Evolutionary conservation across 164 flowering plant species (phyloP).

Genomic region (Cinnamomum chago): DNA sequence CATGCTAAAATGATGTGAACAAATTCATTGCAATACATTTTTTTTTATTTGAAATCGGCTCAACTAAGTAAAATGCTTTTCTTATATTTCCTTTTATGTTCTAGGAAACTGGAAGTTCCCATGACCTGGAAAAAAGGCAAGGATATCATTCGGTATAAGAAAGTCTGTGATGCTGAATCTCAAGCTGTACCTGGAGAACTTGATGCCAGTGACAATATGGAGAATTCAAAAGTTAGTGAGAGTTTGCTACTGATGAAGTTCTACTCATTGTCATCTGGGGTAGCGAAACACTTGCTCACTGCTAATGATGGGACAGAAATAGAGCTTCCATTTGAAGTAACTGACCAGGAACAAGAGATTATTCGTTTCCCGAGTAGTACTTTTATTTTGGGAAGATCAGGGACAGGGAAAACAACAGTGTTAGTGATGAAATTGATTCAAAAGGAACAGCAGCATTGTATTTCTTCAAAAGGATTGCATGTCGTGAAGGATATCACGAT

Average conservation of each 20-base stretch:
- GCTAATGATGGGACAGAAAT: constrained; percentile 50
- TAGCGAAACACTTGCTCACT: constrained; percentile 56
- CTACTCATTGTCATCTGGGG: constrained; percentile 56
- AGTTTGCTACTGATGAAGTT: constrained; percentile 81
- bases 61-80: no score
- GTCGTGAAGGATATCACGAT: neutral
- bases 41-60: no score
- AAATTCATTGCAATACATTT: neutral
- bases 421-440: constrained; percentile 62
- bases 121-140: constrained; percentile 36
- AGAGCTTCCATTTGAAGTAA: constrained; percentile 84
- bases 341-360: constrained; percentile 56
- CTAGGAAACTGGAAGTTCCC: constrained; percentile 64
- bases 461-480: constrained; percentile 30
- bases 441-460: constrained; percentile 40
- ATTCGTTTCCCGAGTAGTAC: constrained; percentile 44
- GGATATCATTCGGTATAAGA: constrained; percentile 36
- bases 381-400: constrained; percentile 78
- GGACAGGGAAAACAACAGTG: constrained; percentile 87
- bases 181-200: neutral
- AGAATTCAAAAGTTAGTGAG: constrained; percentile 66
- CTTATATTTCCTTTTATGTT: neutral
- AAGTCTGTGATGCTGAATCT: constrained; percentile 8
- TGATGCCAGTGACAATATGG: constrained; percentile 40
- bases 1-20: neutral